A percentile compares a stretch with the other conserved stretches of the same genome.
These are phyloP conservation scores for Candida sanyiensis DNA, from an alignment of 805 yeast species.

Conservation along the genomic window DNA sequence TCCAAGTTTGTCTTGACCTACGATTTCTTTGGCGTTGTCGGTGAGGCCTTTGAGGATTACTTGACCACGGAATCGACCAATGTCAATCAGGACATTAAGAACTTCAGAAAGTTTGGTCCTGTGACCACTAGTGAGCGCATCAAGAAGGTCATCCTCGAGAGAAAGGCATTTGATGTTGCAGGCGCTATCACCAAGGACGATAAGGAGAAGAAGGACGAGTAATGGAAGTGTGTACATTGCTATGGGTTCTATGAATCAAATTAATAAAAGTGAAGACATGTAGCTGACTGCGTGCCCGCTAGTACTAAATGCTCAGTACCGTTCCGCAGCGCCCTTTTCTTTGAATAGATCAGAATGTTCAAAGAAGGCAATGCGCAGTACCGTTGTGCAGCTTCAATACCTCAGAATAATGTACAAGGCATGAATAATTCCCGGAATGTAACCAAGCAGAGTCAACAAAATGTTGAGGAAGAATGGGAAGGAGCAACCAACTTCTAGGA, in stretches of 20 bases:
- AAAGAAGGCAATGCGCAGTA: too few species aligned
- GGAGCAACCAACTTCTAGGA: conserved; percentile 45
- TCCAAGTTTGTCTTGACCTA: conserved; percentile 50
- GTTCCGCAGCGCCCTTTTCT: too few species aligned
- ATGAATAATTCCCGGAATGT: conserved; percentile 65
- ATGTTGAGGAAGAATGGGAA: conserved; percentile 38
- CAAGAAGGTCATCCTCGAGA: conserved; percentile 25
- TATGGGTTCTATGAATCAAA: too few species aligned
- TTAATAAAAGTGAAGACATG: too few species aligned
- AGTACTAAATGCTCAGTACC: too few species aligned
- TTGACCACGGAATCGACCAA: conserved; percentile 29
- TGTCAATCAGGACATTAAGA: conserved; percentile 44
- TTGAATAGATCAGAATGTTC: too few species aligned
- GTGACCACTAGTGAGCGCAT: conserved; percentile 41
- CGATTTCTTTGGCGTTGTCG: conserved; percentile 48
- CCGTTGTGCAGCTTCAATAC: conserved; percentile 16
- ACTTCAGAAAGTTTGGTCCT: conserved; percentile 65
- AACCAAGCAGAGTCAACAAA: conserved; percentile 60
- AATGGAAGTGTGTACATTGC: background rate
- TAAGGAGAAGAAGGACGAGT: conserved; percentile 15
- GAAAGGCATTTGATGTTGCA: conserved; percentile 13
- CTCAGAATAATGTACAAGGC: conserved; percentile 46
- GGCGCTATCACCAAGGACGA: conserved; percentile 3
- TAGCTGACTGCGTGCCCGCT: too few species aligned
- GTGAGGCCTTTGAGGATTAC: conserved; percentile 41